Conservation (phyloP, 2,329 filamentous ascomycete genomes). For the Pseudophaeomoniella oleicola region DNA sequence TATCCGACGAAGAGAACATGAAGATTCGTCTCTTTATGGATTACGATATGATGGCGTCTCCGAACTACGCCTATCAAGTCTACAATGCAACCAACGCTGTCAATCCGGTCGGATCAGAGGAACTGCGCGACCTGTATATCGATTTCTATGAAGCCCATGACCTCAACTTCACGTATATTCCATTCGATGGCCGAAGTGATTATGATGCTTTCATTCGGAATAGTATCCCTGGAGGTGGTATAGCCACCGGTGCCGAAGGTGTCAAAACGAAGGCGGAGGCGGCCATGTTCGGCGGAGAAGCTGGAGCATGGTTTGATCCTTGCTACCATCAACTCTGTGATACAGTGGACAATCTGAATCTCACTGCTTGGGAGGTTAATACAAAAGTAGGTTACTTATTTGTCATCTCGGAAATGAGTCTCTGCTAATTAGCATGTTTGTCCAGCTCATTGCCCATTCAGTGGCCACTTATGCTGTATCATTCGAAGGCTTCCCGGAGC, state of each 20-base stretch:
- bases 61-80: constrained; percentile 42
- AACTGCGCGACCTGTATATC: constrained; percentile 53
- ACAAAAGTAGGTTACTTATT: constrained; percentile 25
- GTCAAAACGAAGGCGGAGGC: constrained; percentile 57
- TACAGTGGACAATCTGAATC: constrained; percentile 37
- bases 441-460: constrained; percentile 46
- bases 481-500: constrained; percentile 46
- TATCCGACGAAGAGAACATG: constrained; percentile 33
- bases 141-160: constrained; percentile 50
- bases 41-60: constrained; percentile 53
- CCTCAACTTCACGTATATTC: constrained; percentile 53
- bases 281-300: constrained; percentile 54
- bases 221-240: constrained; percentile 59
- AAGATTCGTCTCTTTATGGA: constrained; percentile 55
- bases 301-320: constrained; percentile 40
- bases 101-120: constrained; percentile 49
- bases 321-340: constrained; percentile 44
- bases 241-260: constrained; percentile 65
- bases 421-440: neutral
- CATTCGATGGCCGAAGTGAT: constrained; percentile 67
- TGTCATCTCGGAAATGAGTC: neutral
- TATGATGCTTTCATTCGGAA: constrained; percentile 63
- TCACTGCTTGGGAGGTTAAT: constrained; percentile 39
- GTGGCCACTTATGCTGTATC: constrained; percentile 56
- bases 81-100: constrained; percentile 42